Evolutionary conservation across 768 basidiomycete genomes (phyloP), one percentile per base, ranked within the genome.

Genomic region (Podaxis pistillaris): DNA sequence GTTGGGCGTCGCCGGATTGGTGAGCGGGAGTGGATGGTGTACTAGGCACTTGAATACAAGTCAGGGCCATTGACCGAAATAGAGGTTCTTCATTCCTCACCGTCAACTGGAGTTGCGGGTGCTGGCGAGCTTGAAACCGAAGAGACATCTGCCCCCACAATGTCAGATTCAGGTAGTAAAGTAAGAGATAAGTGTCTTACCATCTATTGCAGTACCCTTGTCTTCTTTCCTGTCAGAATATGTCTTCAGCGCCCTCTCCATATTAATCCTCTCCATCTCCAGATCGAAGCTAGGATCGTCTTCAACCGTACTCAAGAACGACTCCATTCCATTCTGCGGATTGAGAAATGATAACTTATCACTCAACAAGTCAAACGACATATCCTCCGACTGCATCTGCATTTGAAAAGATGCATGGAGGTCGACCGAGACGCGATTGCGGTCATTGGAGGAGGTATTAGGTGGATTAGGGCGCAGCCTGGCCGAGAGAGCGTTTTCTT

Each of bases 311-410:
- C 72, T 72, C 26, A 76, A 63, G 55, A 76, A 76, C 4, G 77
- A 74, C 49, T 74, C 75, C 64, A 68, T 66, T 15, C 71, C 75
- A 63, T 66, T 68, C 36, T 68, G 72, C 8, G 73, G 65, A 40
- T 66, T 70, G 47, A 83, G 75, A 64, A 83, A 80, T 0, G 82
- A 83, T 55, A 84, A 76, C 58, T 78, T 80, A 67, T 84, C 83
- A 61, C 81, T 83, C 58, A 85, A 67, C 38, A 85, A 65, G 66
- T 85, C 82, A 66, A 84, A 84, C 37, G 78, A 79, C 38, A 74
- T 69, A n/a, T 83, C 81, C 36, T 76, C 73, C 17, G 76, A 77
- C 58, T 76, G 73, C 38, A 82, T 69, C 41, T 83, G 81, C 30
- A 83, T 58, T 13, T 79, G 78, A 68, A 85, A 83, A 9, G 82